phyloP scores from a whole-genome alignment of 2,329 filamentous ascomycete genomes.

The Aspergillus ochraceoroseus region DNA sequence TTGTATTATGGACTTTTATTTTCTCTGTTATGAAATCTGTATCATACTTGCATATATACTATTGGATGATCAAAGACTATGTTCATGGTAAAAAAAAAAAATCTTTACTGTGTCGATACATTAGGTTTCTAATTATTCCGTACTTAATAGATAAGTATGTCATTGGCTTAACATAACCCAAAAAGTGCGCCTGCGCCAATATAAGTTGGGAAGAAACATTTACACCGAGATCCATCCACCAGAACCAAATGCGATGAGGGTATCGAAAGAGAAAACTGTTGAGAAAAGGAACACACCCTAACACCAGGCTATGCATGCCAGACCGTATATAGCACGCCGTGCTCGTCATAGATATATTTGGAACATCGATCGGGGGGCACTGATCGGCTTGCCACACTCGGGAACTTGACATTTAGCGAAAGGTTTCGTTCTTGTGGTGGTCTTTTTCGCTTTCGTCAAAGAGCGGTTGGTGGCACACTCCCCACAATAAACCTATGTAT shows the following conservation, averaged over 20 bases:
- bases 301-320: slow-evolving; percentile 22
- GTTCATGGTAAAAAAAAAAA: background rate
- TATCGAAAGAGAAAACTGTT: slow-evolving; percentile 18
- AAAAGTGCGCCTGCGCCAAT: background rate
- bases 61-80: background rate
- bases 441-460: slow-evolving; percentile 34
- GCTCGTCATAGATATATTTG: slow-evolving; percentile 45
- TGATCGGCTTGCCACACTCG: slow-evolving; percentile 41
- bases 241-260: slow-evolving; percentile 16
- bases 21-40: slow-evolving; percentile 23
- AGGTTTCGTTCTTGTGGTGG: slow-evolving; percentile 31
- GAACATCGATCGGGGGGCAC: slow-evolving; percentile 41
- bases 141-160: too few relatives aligned
- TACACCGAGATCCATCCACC: slow-evolving; percentile 6
- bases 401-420: slow-evolving; percentile 45
- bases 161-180: slow-evolving; percentile 9
- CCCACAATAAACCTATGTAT: slow-evolving; percentile 46
- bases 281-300: slow-evolving; percentile 13
- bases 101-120: too few relatives aligned
- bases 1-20: slow-evolving; percentile 30
- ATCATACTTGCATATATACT: slow-evolving; percentile 23
- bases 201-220: slow-evolving; percentile 11
- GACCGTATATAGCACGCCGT: slow-evolving; percentile 1
- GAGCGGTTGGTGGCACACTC: slow-evolving; percentile 43
- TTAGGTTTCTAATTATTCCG: too few relatives aligned